Base-by-base conservation (phyloP, 2,329 filamentous ascomycete species). In the Coniella vitis region DNA sequence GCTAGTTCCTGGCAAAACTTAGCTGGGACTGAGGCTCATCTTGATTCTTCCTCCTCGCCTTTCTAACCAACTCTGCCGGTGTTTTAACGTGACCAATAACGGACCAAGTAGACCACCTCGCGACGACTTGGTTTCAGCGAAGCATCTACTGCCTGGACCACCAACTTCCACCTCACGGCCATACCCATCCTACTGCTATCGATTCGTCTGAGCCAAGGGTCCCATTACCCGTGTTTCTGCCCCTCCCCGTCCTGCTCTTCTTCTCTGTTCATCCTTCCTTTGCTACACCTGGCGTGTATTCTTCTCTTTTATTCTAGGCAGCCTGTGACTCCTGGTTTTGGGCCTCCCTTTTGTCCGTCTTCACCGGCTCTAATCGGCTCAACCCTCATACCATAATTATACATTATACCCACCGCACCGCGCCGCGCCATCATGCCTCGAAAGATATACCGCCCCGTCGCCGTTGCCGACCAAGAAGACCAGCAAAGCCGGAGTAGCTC, bases 381-480 rank as follows among this genome's bases (percentile, higher is more conserved):
- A 29, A 29, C 25, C 25, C 10, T 10, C 25, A 29, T 5, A 5
- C 25, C 25, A 29, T 10, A 29, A 29, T 29, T 5, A 29, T 29
- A 29, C 5, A 7, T 48, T 41, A 17, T 51, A 42, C 47, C 45
- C 21, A 22, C 29, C 25, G 2, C 41, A 17, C 22, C 5, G 16
- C 19, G n/a, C n/a, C n/a, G n/a, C 37, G 16, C 16, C 40, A 49
- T 34, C 57, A 65, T 68, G 67, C 54, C 63, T 34, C 31, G 29
- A 12, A 65, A 63, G 45, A 37, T 57, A 31, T 69, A 69, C 50
- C 65, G 63, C 20, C 52, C 62, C 1, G 58, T 67, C 14, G 60
- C 65, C 53, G 58, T 63, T 16, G 66, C 68, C 45, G 66, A 69
- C 60, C 65, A 69, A 43, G 61, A 64, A 37, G 66, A 69, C 60